Conservation (phyloP, 768 basidiomycete genomes). For the Pisolithus sp. region DNA sequence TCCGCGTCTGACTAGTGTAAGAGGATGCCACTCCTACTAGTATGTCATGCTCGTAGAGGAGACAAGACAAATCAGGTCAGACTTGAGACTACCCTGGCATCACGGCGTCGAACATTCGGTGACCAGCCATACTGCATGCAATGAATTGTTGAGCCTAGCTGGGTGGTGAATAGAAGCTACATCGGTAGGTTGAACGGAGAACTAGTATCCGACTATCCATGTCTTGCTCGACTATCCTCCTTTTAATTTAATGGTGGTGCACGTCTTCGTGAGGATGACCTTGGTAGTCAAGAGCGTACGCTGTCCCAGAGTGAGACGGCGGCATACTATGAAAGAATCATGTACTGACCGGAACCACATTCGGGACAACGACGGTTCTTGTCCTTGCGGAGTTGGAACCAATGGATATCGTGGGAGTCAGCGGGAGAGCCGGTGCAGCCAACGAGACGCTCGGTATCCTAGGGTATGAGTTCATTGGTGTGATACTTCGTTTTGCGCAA, state of each 20-base stretch:
- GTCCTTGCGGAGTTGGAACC: constrained; percentile 66
- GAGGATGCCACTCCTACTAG: too few relatives aligned
- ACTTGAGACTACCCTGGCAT: too few relatives aligned
- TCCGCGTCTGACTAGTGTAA: too few relatives aligned
- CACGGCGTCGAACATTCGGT: too few relatives aligned
- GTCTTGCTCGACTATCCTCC: neutral
- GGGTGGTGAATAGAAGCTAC: neutral
- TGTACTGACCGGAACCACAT: constrained; percentile 79
- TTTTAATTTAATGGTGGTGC: constrained; percentile 31
- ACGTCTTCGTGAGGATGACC: constrained; percentile 45
- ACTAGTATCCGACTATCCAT: neutral
- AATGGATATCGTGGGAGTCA: constrained; percentile 90
- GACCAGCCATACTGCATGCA: too few relatives aligned
- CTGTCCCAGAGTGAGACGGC: constrained; percentile 32
- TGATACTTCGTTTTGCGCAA: constrained; percentile 2
- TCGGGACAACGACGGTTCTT: constrained; percentile 80
- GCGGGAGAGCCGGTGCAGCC: constrained; percentile 95
- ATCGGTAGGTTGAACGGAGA: neutral
- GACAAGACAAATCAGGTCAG: too few relatives aligned
- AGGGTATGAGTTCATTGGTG: neutral
- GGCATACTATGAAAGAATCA: neutral
- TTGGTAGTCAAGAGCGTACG: constrained; percentile 69
- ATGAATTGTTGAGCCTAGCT: neutral
- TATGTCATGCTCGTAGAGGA: too few relatives aligned
- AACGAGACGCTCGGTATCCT: constrained; percentile 80